Evolutionary conservation across 192 early-diverging fungal genomes (phyloP).

Genomic region (Rhizophagus sp.): DNA sequence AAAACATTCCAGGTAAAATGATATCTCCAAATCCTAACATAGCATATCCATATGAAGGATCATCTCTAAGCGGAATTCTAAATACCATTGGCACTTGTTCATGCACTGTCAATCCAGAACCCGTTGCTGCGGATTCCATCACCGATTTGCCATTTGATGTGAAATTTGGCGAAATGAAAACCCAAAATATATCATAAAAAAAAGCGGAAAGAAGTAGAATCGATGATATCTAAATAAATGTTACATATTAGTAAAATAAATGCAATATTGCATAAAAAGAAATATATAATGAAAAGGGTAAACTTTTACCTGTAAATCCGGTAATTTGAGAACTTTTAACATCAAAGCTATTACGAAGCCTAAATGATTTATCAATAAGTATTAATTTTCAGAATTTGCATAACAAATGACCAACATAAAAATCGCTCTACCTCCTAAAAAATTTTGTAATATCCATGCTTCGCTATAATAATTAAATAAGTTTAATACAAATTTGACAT

Average conservation of each 20-base stretch:
- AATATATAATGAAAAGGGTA: neutral
- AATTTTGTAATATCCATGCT: constrained; percentile 45
- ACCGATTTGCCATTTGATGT: constrained; percentile 42
- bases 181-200: constrained; percentile 45
- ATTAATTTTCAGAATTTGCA: neutral
- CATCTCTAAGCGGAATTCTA: constrained; percentile 33
- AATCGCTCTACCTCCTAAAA: constrained; percentile 36
- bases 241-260: neutral
- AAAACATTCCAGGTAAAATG: constrained; percentile 39
- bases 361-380: neutral
- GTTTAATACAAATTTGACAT: neutral
- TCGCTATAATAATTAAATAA: constrained; percentile 21
- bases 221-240: constrained; percentile 38
- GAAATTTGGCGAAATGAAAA: constrained; percentile 44
- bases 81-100: constrained; percentile 45
- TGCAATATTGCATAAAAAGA: neutral
- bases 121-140: constrained; percentile 47
- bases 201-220: constrained; percentile 39
- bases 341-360: constrained; percentile 41
- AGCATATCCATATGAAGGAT: constrained; percentile 33
- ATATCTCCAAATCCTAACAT: constrained; percentile 47
- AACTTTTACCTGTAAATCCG: constrained; percentile 3
- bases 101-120: constrained; percentile 42
- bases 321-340: constrained; percentile 38
- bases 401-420: neutral